Conservation (phyloP, 2,329 filamentous ascomycete species). For the Akanthomyces dipterigenus region DNA sequence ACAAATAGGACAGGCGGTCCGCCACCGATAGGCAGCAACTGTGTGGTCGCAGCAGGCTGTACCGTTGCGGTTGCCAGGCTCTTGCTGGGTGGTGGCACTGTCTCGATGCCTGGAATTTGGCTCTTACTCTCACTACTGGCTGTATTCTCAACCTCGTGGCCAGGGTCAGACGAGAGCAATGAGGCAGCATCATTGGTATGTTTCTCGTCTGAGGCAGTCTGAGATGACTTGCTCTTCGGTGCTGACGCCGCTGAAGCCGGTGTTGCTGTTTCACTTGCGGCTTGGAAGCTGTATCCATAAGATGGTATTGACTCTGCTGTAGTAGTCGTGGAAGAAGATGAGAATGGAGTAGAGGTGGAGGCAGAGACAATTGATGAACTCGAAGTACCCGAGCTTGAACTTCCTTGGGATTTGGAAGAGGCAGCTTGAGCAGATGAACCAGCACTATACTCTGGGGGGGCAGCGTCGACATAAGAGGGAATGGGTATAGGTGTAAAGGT, state of each 20-base stretch:
- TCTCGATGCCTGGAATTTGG: constrained; percentile 4
- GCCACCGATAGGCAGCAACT: background rate
- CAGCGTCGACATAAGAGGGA: background rate
- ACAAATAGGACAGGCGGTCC: constrained; percentile 15
- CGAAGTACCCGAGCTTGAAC: background rate
- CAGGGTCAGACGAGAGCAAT: background rate
- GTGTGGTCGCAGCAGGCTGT: background rate
- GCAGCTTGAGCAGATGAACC: background rate
- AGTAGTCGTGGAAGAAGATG: background rate
- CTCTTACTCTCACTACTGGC: constrained; percentile 5
- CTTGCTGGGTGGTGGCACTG: background rate
- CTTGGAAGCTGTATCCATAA: constrained; percentile 3
- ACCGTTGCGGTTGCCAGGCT: background rate
- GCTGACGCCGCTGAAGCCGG: background rate
- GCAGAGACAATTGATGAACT: background rate
- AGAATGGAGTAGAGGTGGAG: background rate
- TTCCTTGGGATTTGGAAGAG: background rate
- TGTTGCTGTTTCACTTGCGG: background rate
- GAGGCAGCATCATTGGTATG: background rate
- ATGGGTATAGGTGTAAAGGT: background rate
- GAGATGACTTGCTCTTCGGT: background rate
- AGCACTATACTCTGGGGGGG: background rate
- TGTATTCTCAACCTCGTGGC: background rate
- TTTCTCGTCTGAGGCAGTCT: background rate
- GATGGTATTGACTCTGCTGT: background rate